Evolutionary conservation across 2,329 filamentous ascomycete genomes (phyloP), one percentile per base, ranked within the genome.

Genomic region (Lecanicillium sp.): DNA sequence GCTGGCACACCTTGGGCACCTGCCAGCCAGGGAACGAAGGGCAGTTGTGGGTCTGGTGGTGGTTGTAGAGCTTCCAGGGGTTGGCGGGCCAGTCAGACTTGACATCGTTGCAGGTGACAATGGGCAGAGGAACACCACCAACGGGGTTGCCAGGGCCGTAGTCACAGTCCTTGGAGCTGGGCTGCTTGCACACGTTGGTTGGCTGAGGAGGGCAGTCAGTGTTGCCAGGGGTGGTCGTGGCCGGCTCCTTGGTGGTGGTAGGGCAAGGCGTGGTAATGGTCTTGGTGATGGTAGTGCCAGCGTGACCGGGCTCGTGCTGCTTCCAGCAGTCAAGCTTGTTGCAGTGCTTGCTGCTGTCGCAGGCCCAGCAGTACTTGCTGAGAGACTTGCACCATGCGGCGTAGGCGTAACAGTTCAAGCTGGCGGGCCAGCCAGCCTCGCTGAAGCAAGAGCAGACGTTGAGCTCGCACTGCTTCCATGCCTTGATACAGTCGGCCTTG

Each of bases 61-160:
- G 54, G 11, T 51, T 68, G 62, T 76, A 77, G 29, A 71, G 57
- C 61, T 77, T 77, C 60, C 72, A 74, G 14, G 63, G 62, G 46
- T 66, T 65, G 38, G 47, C 47, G 19, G 47, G 45, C 47, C 60
- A 69, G 44, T 74, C 67, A 7, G 44, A 41, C 42, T 59, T 51
- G 29, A 68, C 47, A 46, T 77, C 71, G 55, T 75, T 77, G 62
- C 73, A 77, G 17, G 65, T 68, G 22, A 77, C 63, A 40, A 72
- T 55, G 33, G 72, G 73, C 37, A 77, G 57, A 17, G 60, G 56
- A 38, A 77, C 74, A 43, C 60, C 65, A 35, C 70, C 73, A 13
- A 75, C 69, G 3, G 69, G 65, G 36, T 64, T 79, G 27, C 81
- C 75, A 2, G 81, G 79, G 2, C 75, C 78, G 52, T 88, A 90